phyloP scores from a whole-genome alignment of 2,329 filamentous ascomycete species.

The Cercospora sesami region DNA sequence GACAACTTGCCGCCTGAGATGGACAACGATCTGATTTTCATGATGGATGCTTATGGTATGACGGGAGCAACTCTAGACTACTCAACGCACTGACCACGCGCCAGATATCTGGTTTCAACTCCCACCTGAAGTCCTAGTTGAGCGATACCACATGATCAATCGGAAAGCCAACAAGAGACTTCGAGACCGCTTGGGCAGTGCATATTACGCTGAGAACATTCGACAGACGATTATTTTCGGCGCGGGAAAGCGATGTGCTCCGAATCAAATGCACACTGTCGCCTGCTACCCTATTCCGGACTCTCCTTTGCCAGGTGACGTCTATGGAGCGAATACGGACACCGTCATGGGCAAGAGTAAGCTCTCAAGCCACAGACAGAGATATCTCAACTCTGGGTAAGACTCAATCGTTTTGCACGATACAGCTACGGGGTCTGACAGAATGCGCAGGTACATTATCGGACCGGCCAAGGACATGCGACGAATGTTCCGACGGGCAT shows the following conservation, averaged over 20 bases:
- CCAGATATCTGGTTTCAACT: conserved; percentile 35
- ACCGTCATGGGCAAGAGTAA: conserved; percentile 41
- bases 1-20: conserved; percentile 19
- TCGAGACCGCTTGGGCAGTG: conserved; percentile 40
- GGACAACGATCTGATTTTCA: conserved; percentile 30
- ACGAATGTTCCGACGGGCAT: conserved; percentile 27
- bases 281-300: conserved; percentile 55
- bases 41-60: conserved; percentile 33
- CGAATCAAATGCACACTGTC: conserved; percentile 44
- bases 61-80: background rate
- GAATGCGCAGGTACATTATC: conserved; percentile 22
- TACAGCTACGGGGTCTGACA: background rate
- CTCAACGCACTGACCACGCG: background rate
- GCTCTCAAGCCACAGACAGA: conserved; percentile 32
- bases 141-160: conserved; percentile 30
- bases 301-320: conserved; percentile 52
- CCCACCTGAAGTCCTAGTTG: conserved; percentile 28
- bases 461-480: conserved; percentile 32
- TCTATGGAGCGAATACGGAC: conserved; percentile 42
- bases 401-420: background rate
- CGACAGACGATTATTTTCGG: conserved; percentile 57
- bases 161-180: conserved; percentile 48
- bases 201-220: conserved; percentile 39
- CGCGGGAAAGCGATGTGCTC: conserved; percentile 56
- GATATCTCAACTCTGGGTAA: conserved; percentile 31